phyloP scores from a whole-genome alignment of 495 filamentous ascomycete genomes.

The Neurospora sp. region DNA sequence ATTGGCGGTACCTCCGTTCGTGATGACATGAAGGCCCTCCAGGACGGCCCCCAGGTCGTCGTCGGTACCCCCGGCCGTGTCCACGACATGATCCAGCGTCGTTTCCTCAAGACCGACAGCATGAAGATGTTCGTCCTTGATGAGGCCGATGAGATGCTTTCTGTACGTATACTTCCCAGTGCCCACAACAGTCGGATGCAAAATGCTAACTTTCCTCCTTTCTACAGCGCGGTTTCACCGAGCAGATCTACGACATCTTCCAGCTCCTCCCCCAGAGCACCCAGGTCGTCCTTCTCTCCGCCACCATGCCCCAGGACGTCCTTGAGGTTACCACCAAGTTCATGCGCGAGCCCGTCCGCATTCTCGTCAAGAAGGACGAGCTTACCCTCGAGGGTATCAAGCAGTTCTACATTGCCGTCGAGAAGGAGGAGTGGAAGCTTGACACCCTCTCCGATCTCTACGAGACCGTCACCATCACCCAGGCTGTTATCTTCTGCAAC shows the following conservation, averaged over 20 bases:
- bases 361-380: conserved; percentile 99
- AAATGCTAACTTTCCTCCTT: conserved; percentile 6
- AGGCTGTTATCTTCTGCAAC: conserved; percentile 99
- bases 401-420: conserved; percentile 98
- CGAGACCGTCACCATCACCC: conserved; percentile 97
- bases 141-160: conserved; percentile 87
- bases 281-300: conserved; percentile 95
- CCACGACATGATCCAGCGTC: conserved; percentile 97
- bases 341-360: conserved; percentile 98
- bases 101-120: conserved; percentile 80
- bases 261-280: conserved; percentile 91
- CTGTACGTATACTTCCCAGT: conserved; percentile 45
- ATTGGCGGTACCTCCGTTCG: conserved; percentile 97
- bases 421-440: conserved; percentile 99
- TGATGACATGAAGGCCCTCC: conserved; percentile 93
- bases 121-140: conserved; percentile 99
- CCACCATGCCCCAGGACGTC: conserved; percentile 95
- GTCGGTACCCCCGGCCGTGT: conserved; percentile 93
- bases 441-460: conserved; percentile 99
- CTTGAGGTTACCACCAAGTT: conserved; percentile 99
- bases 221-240: conserved; percentile 80
- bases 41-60: conserved; percentile 95
- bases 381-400: conserved; percentile 96
- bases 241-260: conserved; percentile 99
- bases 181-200: background rate